Evolutionary conservation across 306 rosid genomes (phyloP), one percentile per base, ranked within the genome.

Genomic region (Vicia faba): DNA sequence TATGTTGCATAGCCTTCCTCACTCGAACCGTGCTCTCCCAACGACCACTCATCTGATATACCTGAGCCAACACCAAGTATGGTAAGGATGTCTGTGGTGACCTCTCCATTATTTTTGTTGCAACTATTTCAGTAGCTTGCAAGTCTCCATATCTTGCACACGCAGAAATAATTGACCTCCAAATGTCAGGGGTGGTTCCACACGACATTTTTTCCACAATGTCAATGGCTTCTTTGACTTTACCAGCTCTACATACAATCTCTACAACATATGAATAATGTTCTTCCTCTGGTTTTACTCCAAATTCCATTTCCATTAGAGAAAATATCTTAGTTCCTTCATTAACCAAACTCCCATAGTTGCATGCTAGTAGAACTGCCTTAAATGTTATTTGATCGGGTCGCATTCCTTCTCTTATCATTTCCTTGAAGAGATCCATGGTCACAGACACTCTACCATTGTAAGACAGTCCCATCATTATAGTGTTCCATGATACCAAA

Each of bases 21-120:
- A 81, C 78, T 33, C 87, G 84, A 77, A 88, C 75, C 68, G 75
- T 64, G 67, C 89, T 84, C 83, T 92, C 95, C 97, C 97, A 92
- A 77, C 64, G 74, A 44, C 89, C 90, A 69, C 83, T 79, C 79
- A 79, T 76, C 60, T 75, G 80, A 81, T 85, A 92, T 43, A 80
- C 83, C 43, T 55, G 79, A 61, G 86, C 87, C 75, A 87, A 71
- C 36, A 84, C 86, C 54, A 75, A 29, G 78, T 85, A 85, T 33
- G 95, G 97, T 36, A 89, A 64, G 61, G 80, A 55, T 61, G 81
- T 77, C 3, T 79, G 74, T 7, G 89, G 87, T 48, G 81, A 88
- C 59, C 69, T 70, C 75, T 81, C 84, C 67, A 84, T 81, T 82
- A 89, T 76, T 80, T 39, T 80, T 38, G 73, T 74, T 14, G 92